Conservation (phyloP, 2,329 filamentous ascomycete genomes). For the Xylariales sp. region DNA sequence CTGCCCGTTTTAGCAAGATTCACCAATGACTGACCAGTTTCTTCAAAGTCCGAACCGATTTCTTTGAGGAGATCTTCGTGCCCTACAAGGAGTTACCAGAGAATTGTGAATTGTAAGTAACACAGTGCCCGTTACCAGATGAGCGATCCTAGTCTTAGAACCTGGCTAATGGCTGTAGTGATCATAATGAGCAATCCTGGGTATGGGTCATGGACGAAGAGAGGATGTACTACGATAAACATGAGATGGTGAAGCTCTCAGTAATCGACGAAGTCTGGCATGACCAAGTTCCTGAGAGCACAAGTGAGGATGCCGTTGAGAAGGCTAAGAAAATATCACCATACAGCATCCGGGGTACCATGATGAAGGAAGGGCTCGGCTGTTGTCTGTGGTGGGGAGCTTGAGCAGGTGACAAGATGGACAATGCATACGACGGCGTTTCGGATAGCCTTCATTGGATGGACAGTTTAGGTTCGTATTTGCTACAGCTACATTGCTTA, state of each 20-base stretch:
- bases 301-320: conserved; percentile 51
- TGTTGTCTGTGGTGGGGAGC: conserved; percentile 61
- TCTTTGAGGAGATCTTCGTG: conserved; percentile 90
- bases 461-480: conserved; percentile 5
- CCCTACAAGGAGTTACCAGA: conserved; percentile 70
- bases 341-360: conserved; percentile 64
- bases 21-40: conserved; percentile 4
- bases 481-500: conserved; percentile 3
- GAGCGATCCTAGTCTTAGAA: not conserved
- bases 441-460: conserved; percentile 4
- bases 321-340: conserved; percentile 59
- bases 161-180: conserved; percentile 37
- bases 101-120: conserved; percentile 67
- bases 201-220: conserved; percentile 75
- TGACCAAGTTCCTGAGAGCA: conserved; percentile 73
- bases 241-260: conserved; percentile 83
- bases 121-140: not conserved
- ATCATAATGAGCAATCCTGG: conserved; percentile 74
- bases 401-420: not conserved
- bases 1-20: not conserved
- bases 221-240: conserved; percentile 80
- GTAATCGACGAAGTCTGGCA: conserved; percentile 88
- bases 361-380: conserved; percentile 59
- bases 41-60: conserved; percentile 71
- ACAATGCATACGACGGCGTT: conserved; percentile 3